Evolutionary conservation across 2,329 filamentous ascomycete genomes (phyloP).

Genomic region (Botrytis aclada): DNA sequence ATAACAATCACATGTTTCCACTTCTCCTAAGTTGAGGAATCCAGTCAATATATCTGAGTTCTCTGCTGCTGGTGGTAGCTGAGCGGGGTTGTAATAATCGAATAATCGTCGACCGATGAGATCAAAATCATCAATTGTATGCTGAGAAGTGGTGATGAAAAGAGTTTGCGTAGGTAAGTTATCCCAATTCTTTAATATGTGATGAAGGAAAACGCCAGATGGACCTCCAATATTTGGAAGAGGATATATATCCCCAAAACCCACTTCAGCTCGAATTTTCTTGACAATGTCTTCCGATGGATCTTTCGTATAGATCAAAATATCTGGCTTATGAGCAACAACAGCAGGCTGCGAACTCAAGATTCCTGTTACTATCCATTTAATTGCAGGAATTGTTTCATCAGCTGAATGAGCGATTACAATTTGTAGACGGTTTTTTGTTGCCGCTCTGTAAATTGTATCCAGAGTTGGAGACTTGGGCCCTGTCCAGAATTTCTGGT

Average conservation of each 20-base stretch:
- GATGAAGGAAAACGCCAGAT: conserved; percentile 46
- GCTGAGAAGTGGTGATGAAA: conserved; percentile 39
- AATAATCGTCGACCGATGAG: conserved; percentile 21
- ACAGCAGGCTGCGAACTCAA: conserved; percentile 25
- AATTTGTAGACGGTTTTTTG: conserved; percentile 30
- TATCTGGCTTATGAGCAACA: conserved; percentile 20
- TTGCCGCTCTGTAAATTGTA: conserved; percentile 29
- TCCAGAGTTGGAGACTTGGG: conserved; percentile 26
- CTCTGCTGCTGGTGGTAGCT: conserved; percentile 39
- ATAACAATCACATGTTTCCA: conserved; percentile 41
- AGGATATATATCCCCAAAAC: background rate
- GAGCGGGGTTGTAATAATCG: conserved; percentile 33
- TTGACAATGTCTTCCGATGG: conserved; percentile 7
- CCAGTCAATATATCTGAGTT: conserved; percentile 41
- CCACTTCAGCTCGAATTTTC: conserved; percentile 16
- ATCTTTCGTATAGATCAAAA: conserved; percentile 35
- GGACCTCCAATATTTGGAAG: conserved; percentile 45
- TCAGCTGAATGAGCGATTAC: conserved; percentile 33
- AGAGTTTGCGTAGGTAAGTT: conserved; percentile 45
- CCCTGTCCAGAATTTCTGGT: conserved; percentile 27
- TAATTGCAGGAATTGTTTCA: conserved; percentile 27
- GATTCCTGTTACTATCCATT: conserved; percentile 23
- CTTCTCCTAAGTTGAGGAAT: conserved; percentile 45
- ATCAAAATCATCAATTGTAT: conserved; percentile 13
- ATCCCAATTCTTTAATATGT: conserved; percentile 45